phyloP scores from a whole-genome alignment of 225 moss, liverwort and hornwort genomes.

The Ulota crispa region DNA sequence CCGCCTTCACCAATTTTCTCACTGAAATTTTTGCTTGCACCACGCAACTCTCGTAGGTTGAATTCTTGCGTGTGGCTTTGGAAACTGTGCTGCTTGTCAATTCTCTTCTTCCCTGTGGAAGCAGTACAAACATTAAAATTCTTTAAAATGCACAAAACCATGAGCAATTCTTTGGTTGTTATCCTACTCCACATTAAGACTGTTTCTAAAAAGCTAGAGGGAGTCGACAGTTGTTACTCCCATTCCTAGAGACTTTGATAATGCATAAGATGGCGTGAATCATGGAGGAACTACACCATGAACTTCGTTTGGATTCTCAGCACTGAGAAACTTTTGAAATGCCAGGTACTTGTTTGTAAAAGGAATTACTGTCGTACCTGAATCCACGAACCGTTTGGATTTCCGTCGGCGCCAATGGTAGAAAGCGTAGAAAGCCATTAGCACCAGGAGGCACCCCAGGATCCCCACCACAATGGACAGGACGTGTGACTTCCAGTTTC shows the following conservation, averaged over 20 bases:
- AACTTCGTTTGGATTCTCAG: background rate
- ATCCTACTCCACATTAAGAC: background rate
- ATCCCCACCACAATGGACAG: constrained; percentile 41
- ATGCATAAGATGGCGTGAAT: background rate
- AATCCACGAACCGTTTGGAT: constrained; percentile 14
- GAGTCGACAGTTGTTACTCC: background rate
- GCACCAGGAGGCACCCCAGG: constrained; percentile 33
- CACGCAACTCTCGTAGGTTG: constrained; percentile 34
- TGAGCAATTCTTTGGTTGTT: background rate
- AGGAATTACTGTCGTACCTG: constrained; percentile 24
- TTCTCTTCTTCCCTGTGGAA: constrained; percentile 36
- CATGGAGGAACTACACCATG: background rate
- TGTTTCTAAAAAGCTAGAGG: background rate
- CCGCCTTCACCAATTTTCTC: constrained; percentile 61
- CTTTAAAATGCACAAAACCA: background rate
- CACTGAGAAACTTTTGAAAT: background rate
- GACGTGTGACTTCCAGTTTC: constrained; percentile 35
- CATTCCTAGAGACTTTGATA: too few relatives aligned
- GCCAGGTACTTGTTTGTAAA: background rate
- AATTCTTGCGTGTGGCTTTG: constrained; percentile 42
- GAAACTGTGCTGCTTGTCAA: constrained; percentile 51
- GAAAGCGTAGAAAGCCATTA: constrained; percentile 37
- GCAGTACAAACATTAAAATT: background rate
- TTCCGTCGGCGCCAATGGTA: constrained; percentile 30
- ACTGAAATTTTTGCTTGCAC: constrained; percentile 50